Base-by-base conservation (phyloP, 352 stramenopile species). In the Globisporangium parvum region DNA sequence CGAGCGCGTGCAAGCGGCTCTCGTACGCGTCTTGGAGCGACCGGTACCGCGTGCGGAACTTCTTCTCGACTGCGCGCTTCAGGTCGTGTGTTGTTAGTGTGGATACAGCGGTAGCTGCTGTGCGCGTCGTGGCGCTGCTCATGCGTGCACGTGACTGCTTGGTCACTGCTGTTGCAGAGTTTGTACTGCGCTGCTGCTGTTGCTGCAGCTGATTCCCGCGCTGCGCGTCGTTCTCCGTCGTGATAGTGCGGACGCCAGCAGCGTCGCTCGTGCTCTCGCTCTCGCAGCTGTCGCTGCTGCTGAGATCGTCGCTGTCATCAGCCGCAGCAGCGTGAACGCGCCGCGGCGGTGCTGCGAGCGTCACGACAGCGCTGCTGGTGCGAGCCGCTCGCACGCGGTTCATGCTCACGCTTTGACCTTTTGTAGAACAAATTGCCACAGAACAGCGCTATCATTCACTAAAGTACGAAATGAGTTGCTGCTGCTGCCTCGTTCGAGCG, bases 1-100 rank as follows among this genome's bases (percentile, higher is more conserved):
- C 73, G 10, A 92, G 67, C 51, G 66, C 72, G 41, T 85, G 73
- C 40, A 92, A 61, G 0, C 82, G 71, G 53, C 82, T 74, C 57
- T 92, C 82, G 40, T 92, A 92, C 18, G 77, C 76, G 18, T 77
- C 65, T 46, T 92, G 79, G 26, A 92, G 64, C n/a, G 73, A 65
- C 15, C 71, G 44, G 59, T 92, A 92, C 4, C 82, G 82, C 39
- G 82, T 62, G 12, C 72, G 67, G 52, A 89, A 92, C 59, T 88
- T 89, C 52, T 79, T 75, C 66, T 91, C 80, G 10, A 77, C 67
- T 12, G 66, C 70, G 40, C 73, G 77, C 57, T 85, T 85, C 42
- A 80, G 57, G 42, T 82, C 68, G 52, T 67, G 62, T n/a, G 57
- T 61, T 49, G 24, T 28, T 21, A 28, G 35, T 23, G 31, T 41